Percentiles rank a stretch among this genome's conserved stretches.
Conservation (phyloP, 1,284 basidiomycete genomes). For the Apiotrichum brassicae region DNA sequence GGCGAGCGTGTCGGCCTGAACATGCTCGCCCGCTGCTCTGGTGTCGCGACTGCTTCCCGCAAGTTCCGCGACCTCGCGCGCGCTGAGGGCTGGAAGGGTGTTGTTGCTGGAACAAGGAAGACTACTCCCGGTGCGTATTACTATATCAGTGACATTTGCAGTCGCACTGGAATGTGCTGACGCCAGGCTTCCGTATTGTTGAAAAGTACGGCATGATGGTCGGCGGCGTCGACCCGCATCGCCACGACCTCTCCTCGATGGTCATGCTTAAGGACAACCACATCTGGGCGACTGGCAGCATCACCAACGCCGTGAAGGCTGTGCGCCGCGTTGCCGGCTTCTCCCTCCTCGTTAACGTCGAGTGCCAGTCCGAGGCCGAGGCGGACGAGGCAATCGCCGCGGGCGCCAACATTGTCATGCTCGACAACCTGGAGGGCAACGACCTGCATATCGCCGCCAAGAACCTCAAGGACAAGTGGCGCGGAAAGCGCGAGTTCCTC, state of each 20-base stretch:
- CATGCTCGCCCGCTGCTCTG: constrained; percentile 88
- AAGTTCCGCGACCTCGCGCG: constrained; percentile 73
- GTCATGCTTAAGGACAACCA: constrained; percentile 99
- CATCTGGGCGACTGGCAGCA: constrained; percentile 89
- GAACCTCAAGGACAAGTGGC: constrained; percentile 57
- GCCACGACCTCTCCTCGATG: constrained; percentile 97
- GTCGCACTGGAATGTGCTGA: not conserved
- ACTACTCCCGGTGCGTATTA: constrained; percentile 74
- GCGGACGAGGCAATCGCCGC: constrained; percentile 93
- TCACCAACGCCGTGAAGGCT: constrained; percentile 75
- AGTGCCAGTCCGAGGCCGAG: constrained; percentile 80
- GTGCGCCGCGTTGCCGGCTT: constrained; percentile 89
- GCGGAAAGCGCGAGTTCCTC: constrained; percentile 66
- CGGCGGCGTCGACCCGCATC: constrained; percentile 91
- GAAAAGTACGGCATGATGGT: constrained; percentile 99
- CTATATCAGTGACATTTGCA: not conserved
- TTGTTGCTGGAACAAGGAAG: constrained; percentile 93
- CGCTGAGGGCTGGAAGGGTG: constrained; percentile 73
- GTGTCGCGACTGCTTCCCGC: constrained; percentile 88
- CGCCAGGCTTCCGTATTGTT: constrained; percentile 78
- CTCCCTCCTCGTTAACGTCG: constrained; percentile 86
- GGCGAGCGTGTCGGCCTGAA: constrained; percentile 95
- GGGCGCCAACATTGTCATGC: constrained; percentile 95
- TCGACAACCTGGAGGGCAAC: constrained; percentile 85
- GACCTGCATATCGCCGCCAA: constrained; percentile 63